These are phyloP conservation scores for Linderniella brevidens DNA, from an alignment of 257 asterid genomes.

Conservation along the genomic window DNA sequence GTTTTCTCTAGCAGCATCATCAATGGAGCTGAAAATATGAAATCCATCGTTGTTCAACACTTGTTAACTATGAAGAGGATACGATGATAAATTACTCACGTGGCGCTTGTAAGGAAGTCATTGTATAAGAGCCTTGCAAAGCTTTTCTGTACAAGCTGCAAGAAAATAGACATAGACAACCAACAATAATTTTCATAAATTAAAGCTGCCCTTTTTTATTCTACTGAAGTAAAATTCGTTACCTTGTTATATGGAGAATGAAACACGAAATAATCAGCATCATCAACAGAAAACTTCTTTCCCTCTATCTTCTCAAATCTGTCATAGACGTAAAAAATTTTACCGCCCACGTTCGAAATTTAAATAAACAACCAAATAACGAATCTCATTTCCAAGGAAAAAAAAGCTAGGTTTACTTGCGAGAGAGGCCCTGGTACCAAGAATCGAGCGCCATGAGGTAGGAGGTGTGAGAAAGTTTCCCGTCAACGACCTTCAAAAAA, in stretches of 20 bases:
- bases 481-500: constrained; percentile 79
- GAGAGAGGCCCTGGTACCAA: constrained; percentile 65
- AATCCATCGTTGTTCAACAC: background rate
- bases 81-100: too few relatives aligned
- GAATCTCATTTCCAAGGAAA: constrained; percentile 6
- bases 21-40: constrained; percentile 36
- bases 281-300: constrained; percentile 39
- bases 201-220: background rate
- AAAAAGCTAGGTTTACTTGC: constrained; percentile 39
- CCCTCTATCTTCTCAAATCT: constrained; percentile 59
- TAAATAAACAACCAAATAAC: too few relatives aligned
- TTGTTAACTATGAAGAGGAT: constrained; percentile 6
- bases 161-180: constrained; percentile 4
- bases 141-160: constrained; percentile 83
- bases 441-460: constrained; percentile 97
- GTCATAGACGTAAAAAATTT: too few relatives aligned
- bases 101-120: constrained; percentile 42
- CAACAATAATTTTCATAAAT: too few relatives aligned
- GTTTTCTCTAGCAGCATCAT: constrained; percentile 44
- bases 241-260: constrained; percentile 92
- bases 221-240: constrained; percentile 1
- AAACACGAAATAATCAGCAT: constrained; percentile 49
- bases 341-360: too few relatives aligned
- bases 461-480: constrained; percentile 97
- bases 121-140: constrained; percentile 49